These are phyloP conservation scores for Solanum bukasovii DNA, from an alignment of 257 asterid genomes.

Conservation along the genomic window DNA sequence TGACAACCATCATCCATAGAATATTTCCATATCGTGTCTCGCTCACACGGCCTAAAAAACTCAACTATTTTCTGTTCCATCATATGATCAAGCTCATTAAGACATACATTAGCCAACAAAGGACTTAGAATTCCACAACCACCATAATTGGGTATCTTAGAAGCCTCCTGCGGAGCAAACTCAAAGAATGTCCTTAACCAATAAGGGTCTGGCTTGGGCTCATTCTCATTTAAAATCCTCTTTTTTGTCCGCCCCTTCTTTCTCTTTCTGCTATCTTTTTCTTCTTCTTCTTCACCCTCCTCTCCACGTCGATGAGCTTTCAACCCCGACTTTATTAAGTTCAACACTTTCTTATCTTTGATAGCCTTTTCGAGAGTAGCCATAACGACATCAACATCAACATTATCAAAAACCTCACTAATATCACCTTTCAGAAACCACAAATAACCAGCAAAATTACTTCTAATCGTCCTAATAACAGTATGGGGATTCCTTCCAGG, in stretches of 20 bases:
- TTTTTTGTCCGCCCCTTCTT: slow-evolving; percentile 74
- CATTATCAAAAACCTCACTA: slow-evolving; percentile 35
- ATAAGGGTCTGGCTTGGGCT: slow-evolving; percentile 82
- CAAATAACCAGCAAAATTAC: slow-evolving; percentile 91
- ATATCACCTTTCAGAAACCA: slow-evolving; percentile 90
- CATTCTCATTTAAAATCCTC: slow-evolving; percentile 62
- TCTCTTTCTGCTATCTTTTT: slow-evolving; percentile 26
- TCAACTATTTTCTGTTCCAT: slow-evolving; percentile 61
- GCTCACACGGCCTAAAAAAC: slow-evolving; percentile 59
- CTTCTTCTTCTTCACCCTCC: slow-evolving; percentile 24
- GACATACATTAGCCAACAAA: slow-evolving; percentile 57
- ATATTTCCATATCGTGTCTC: slow-evolving; percentile 81
- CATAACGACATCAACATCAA: slow-evolving; percentile 39
- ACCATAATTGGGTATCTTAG: slow-evolving; percentile 69
- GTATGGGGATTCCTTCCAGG: slow-evolving; percentile 93
- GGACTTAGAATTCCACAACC: slow-evolving; percentile 89
- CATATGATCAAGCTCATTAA: slow-evolving; percentile 60
- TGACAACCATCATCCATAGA: slow-evolving; percentile 82
- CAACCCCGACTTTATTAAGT: slow-evolving; percentile 59
- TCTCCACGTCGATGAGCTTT: slow-evolving; percentile 12
- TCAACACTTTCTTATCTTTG: slow-evolving; percentile 66
- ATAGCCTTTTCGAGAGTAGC: slow-evolving; percentile 43
- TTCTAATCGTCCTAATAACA: slow-evolving; percentile 81
- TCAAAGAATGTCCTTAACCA: slow-evolving; percentile 79
- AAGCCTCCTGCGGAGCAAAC: slow-evolving; percentile 94